These are phyloP conservation scores for Cerioporus squamosus DNA, from an alignment of 1,284 basidiomycete genomes.

Conservation along the genomic window DNA sequence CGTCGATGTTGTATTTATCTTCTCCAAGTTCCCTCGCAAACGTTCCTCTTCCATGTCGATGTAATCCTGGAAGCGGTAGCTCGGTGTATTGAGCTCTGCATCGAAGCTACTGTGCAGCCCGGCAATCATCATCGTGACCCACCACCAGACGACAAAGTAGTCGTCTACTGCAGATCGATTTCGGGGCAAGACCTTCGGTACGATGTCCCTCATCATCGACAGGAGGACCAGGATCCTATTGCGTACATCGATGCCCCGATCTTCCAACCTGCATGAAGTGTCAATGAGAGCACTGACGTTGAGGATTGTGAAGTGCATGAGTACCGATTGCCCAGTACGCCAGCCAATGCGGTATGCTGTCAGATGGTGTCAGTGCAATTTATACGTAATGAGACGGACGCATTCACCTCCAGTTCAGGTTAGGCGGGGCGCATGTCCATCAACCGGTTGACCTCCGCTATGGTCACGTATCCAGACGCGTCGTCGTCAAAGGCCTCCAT, in stretches of 20 bases:
- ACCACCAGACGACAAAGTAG: conserved; percentile 22
- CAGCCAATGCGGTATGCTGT: conserved; percentile 21
- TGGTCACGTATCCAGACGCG: conserved; percentile 35
- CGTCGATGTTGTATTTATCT: conserved; percentile 31
- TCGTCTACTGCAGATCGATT: conserved; percentile 23
- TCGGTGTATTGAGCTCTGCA: not conserved
- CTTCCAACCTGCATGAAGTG: conserved; percentile 24
- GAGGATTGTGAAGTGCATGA: not conserved
- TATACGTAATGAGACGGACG: not conserved
- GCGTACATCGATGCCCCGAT: conserved; percentile 25
- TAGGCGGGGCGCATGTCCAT: conserved; percentile 11
- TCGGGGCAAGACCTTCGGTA: conserved; percentile 12
- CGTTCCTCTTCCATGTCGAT: conserved; percentile 29
- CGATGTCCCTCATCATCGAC: conserved; percentile 20
- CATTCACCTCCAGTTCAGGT: conserved; percentile 16
- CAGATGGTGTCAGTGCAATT: not conserved
- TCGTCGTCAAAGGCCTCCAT: conserved; percentile 39
- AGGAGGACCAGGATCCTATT: conserved; percentile 22
- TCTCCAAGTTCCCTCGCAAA: conserved; percentile 18
- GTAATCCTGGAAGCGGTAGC: conserved; percentile 25
- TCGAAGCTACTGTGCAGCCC: not conserved
- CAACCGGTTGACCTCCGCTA: conserved; percentile 31
- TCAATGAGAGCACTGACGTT: too few relatives aligned
- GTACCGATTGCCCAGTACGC: conserved; percentile 25
- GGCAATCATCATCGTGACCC: not conserved